Base-by-base conservation (phyloP, 805 yeast species). In the Zygotorulaspora florentina region DNA sequence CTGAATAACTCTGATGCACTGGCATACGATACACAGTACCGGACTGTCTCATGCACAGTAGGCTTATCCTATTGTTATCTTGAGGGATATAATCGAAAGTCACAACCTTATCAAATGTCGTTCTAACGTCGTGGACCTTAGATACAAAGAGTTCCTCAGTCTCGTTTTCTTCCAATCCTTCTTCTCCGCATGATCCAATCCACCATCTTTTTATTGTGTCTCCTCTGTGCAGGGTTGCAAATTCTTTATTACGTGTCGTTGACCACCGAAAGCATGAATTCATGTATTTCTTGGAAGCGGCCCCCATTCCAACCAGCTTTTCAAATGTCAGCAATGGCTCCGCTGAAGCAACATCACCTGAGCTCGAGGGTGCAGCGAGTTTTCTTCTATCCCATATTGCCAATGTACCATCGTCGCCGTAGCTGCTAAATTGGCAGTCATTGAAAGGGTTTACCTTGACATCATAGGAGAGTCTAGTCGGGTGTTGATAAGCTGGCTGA, bases 31-130 rank as follows among this genome's bases (percentile, higher is more conserved):
- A 89, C 0, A 89, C 81, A 43, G 87, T 83, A 3, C 97, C 97
- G 1, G 95, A 85, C 57, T 87, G 95, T 52, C 96, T 72, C 85
- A 90, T 84, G 64, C 97, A 89, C 25, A 90, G 80, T 46, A 87
- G 73, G 54, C 83, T 80, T 8, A 85, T 75, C 1, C 79, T 76
- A 17, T 81, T 74, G 2, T 79, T 68, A 46, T 77, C 80, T 39
- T 57, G 56, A 0, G 83, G 80, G n/a, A 82, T 77, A 61, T 88
- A 89, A 62, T 89, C 96, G 66, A 84, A 89, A 0, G 96, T 83
- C 1, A 85, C 80, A 1, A 89, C 95, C 54, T 90, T 75, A 53
- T 89, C 96, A 56, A 77, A 81, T 43, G 83, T 85, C 0, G 95
- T 83, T 47, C 76, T 77, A 9, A 80, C 78, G 61, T 88, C 96